Evolutionary conservation across 768 basidiomycete genomes (phyloP).

Genomic region (Aureoboletus auriporus): DNA sequence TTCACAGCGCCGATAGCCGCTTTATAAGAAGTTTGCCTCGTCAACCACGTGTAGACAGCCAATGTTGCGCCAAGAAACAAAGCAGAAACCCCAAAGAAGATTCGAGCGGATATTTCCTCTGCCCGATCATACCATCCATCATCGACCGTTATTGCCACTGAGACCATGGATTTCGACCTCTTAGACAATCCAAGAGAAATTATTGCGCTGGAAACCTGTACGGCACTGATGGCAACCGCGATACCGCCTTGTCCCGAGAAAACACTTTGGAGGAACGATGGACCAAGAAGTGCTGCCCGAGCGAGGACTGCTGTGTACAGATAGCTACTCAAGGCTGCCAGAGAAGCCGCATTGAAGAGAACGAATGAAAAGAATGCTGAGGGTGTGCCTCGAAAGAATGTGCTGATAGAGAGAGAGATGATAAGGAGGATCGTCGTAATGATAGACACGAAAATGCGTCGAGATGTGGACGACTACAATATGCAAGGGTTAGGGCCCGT

Average conservation of each 20-base stretch:
- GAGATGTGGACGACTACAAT: constrained; percentile 52
- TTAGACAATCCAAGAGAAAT: constrained; percentile 42
- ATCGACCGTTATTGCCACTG: no score
- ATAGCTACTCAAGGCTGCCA: constrained; percentile 66
- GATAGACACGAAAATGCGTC: constrained; percentile 47
- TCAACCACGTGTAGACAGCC: constrained; percentile 52
- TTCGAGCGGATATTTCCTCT: constrained; percentile 60
- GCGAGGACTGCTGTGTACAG: constrained; percentile 73
- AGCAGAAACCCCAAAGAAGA: constrained; percentile 67
- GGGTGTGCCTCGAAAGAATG: constrained; percentile 49
- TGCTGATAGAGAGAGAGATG: constrained; percentile 58
- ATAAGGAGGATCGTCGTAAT: constrained; percentile 50
- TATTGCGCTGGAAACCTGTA: constrained; percentile 63
- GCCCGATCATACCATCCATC: constrained; percentile 28
- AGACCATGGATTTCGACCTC: no score
- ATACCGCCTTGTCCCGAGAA: constrained; percentile 83
- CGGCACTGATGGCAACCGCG: constrained; percentile 70
- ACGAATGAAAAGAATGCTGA: constrained; percentile 62
- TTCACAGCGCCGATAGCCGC: constrained; percentile 46
- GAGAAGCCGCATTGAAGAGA: constrained; percentile 52
- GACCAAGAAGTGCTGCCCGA: constrained; percentile 74
- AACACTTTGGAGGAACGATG: constrained; percentile 62
- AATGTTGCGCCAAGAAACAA: constrained; percentile 54
- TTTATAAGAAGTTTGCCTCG: constrained; percentile 53
- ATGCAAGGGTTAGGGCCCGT: neutral